Evolutionary conservation across 2,329 filamentous ascomycete genomes (phyloP), one percentile per base, ranked within the genome.

Genomic region (Graphilbum fragrans): DNA sequence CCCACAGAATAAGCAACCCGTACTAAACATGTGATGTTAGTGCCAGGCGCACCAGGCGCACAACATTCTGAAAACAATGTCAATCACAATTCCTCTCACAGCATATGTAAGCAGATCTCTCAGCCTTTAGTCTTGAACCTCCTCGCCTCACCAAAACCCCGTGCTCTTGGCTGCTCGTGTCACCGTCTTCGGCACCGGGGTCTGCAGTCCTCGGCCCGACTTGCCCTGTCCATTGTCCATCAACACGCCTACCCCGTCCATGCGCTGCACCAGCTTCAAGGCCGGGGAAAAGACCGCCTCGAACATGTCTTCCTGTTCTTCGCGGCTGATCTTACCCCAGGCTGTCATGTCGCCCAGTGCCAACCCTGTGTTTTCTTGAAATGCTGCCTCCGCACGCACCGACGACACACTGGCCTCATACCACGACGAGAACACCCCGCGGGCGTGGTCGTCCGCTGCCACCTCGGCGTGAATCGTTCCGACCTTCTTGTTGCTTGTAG

Each of bases 371-470:
- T 60, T 59, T 35, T 53, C 46, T 5, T 36, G 29, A 27, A 56
- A 53, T 0, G 50, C 37, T 10, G 43, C 42, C 18, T 59, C 54
- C 3, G 51, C 44, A 17, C 45, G 43, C 2, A 40, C 45, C 2
- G 56, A 58, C 9, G 51, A 35, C 20, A 59, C 44, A 3, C 52
- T 53, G 5, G 50, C 54, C 43, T 58, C 53, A 37, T 56, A 58
- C 56, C 55, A 60, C 17, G 49, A 43, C 1, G 48, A 38, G 17
- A 52, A 46, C 8, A 49, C 37, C 17, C 55, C 54, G 1, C 43
- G 38, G 2, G 9, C 16, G 7, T 45, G 43, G 7, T 45, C 39
- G 17, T 52, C 43, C 14, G 39, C 44, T 3, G 44, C 44, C 7
- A 41, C 27, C 9, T 36, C 39, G 1, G 40, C 43, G 6, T 18